These are phyloP conservation scores for Arthrobotrys entomopaga DNA, from an alignment of 2,329 filamentous ascomycete species.

Conservation along the genomic window DNA sequence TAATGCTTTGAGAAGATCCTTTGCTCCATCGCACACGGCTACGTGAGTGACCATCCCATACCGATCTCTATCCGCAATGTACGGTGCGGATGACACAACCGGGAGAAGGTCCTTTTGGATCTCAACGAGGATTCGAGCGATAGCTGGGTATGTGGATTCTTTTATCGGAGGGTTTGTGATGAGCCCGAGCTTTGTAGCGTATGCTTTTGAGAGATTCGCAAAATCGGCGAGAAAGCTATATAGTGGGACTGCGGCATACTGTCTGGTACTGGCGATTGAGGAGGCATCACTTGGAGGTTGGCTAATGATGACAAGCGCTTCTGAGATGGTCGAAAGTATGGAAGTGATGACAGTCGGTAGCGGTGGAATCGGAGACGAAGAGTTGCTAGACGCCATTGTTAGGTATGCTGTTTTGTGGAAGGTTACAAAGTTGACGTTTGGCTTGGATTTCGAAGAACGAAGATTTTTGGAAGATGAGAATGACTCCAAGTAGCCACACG, in stretches of 20 bases:
- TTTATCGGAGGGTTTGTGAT: constrained; percentile 46
- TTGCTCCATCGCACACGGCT: constrained; percentile 39
- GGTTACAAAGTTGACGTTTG: neutral
- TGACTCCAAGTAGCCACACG: constrained; percentile 32
- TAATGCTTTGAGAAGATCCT: constrained; percentile 62
- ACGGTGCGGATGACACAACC: constrained; percentile 41
- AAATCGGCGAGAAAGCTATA: constrained; percentile 51
- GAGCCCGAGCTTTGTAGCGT: constrained; percentile 45
- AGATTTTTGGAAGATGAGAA: constrained; percentile 13
- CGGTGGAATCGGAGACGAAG: constrained; percentile 21
- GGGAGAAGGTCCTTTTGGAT: constrained; percentile 37
- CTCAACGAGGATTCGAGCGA: constrained; percentile 44
- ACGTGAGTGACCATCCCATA: constrained; percentile 45
- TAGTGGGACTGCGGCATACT: constrained; percentile 32
- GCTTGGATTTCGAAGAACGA: constrained; percentile 1
- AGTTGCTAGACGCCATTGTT: constrained; percentile 25
- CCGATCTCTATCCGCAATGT: constrained; percentile 43
- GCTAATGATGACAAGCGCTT: constrained; percentile 29
- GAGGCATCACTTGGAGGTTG: constrained; percentile 28
- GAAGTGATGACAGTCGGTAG: constrained; percentile 27
- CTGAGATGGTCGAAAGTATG: constrained; percentile 34
- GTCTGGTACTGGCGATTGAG: constrained; percentile 14
- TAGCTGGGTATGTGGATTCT: constrained; percentile 32
- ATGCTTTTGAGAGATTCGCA: constrained; percentile 48
- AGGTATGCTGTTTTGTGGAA: neutral